A percentile compares a stretch with the other conserved stretches of the same genome.
Conservation (phyloP, 1,284 basidiomycete genomes). For the Sphaerobolus stellatus region DNA sequence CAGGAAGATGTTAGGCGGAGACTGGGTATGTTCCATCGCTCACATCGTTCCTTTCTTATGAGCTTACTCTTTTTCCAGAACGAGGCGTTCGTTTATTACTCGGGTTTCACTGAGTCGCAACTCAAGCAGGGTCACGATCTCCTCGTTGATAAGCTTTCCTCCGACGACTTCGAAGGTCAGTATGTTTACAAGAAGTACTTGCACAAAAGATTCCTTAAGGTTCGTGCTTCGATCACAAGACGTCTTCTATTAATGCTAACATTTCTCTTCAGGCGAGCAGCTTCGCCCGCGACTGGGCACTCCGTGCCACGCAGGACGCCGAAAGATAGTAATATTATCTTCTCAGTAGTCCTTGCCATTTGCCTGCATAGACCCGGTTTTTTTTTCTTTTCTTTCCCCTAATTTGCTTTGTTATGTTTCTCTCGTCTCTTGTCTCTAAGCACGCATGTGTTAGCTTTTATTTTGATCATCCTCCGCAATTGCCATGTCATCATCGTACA, state of each 20-base stretch:
- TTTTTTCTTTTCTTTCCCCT: not conserved
- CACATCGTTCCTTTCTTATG: conserved; percentile 22
- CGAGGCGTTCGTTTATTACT: conserved; percentile 92
- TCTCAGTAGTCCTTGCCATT: not conserved
- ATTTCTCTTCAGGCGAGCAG: conserved; percentile 30
- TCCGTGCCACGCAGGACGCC: not conserved
- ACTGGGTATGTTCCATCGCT: conserved; percentile 74
- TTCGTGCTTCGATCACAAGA: not conserved
- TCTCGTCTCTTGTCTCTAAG: no score
- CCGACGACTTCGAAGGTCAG: conserved; percentile 77
- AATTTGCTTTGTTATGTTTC: conserved; percentile 1
- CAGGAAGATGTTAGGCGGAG: conserved; percentile 86
- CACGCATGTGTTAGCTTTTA: no score
- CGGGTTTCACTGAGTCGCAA: conserved; percentile 89
- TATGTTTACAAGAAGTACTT: conserved; percentile 98
- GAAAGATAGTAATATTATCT: not conserved
- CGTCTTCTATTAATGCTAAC: not conserved
- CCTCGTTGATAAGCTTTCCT: conserved; percentile 83
- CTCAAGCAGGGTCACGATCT: conserved; percentile 80
- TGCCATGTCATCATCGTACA: no score
- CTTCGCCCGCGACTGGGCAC: conserved; percentile 50
- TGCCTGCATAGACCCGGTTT: not conserved
- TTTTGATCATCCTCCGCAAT: no score
- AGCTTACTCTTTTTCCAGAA: conserved; percentile 52
- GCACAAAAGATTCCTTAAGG: conserved; percentile 95